Percentiles rank a stretch among this genome's conserved stretches.
Conservation (phyloP, 140 eudicot species). For the Bidens hawaiensis region DNA sequence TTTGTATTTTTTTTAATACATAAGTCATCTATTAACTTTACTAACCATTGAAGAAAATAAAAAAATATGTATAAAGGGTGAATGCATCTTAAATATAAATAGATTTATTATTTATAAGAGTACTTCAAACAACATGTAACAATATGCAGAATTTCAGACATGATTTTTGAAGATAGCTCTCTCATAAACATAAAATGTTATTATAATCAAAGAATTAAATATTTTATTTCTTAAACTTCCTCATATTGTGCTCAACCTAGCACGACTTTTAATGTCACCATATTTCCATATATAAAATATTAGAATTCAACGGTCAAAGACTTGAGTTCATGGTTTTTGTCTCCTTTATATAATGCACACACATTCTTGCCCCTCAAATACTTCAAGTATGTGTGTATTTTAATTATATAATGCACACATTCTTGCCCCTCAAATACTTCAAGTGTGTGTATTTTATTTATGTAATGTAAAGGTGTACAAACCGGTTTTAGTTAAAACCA, state of each 20-base stretch:
- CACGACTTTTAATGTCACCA: constrained; percentile 12
- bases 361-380: constrained; percentile 20
- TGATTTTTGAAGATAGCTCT: no score
- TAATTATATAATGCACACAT: constrained; percentile 10
- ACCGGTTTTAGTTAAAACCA: no score
- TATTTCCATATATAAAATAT: neutral
- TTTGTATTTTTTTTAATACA: no score
- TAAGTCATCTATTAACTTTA: no score
- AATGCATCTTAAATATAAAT: no score
- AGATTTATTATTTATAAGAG: no score
- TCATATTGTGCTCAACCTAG: neutral
- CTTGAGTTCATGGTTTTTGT: constrained; percentile 4
- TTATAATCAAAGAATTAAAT: neutral
- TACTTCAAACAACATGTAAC: no score
- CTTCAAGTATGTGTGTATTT: neutral
- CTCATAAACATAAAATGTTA: no score
- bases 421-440: constrained; percentile 18
- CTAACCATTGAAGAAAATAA: no score
- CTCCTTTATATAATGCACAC: constrained; percentile 12
- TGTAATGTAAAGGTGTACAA: no score
- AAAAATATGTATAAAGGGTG: no score
- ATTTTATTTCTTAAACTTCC: neutral
- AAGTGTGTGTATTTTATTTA: neutral
- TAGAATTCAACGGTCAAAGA: constrained; percentile 22
- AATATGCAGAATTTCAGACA: no score